Evolutionary conservation across 108 stramenopile genomes (phyloP).

Genomic region (Nitzschia palea): DNA sequence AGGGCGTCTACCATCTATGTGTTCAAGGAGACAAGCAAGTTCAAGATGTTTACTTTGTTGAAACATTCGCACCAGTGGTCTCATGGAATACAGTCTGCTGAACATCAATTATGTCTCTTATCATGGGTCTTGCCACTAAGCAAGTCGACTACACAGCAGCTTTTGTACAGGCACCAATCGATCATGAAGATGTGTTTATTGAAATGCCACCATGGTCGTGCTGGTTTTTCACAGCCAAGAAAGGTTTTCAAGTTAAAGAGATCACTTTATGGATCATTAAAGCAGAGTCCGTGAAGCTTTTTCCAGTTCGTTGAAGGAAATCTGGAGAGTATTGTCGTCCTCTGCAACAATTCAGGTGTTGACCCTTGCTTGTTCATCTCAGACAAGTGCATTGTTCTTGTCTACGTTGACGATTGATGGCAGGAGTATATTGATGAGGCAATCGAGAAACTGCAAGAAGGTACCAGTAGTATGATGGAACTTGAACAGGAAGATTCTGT

Average conservation of each 20-base stretch:
- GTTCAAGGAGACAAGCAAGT: conserved; percentile 39
- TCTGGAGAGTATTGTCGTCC: conserved; percentile 10
- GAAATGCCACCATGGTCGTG: conserved; percentile 49
- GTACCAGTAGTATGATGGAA: background rate
- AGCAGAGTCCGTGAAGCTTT: conserved; percentile 27
- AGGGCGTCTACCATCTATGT: conserved; percentile 44
- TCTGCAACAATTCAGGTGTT: conserved; percentile 3
- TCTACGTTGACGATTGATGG: conserved; percentile 44
- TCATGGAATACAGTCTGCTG: conserved; percentile 47
- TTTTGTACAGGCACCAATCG: conserved; percentile 35
- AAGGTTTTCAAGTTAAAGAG: conserved; percentile 37
- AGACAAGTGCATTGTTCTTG: conserved; percentile 31
- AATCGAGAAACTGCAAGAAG: background rate
- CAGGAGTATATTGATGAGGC: conserved; percentile 3
- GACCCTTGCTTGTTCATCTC: conserved; percentile 63
- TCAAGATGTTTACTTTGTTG: conserved; percentile 37
- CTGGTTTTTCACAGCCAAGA: conserved; percentile 13
- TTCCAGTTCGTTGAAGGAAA: conserved; percentile 9
- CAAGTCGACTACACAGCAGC: conserved; percentile 49
- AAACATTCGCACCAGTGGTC: conserved; percentile 48
- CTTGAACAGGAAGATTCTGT: conserved; percentile 33
- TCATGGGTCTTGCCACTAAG: conserved; percentile 27
- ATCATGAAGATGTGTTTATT: conserved; percentile 26
- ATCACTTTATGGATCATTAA: conserved; percentile 25
- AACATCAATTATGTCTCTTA: conserved; percentile 19